These are phyloP conservation scores for Diutina catenulata DNA, from an alignment of 1,139 yeast species.

Conservation along the genomic window DNA sequence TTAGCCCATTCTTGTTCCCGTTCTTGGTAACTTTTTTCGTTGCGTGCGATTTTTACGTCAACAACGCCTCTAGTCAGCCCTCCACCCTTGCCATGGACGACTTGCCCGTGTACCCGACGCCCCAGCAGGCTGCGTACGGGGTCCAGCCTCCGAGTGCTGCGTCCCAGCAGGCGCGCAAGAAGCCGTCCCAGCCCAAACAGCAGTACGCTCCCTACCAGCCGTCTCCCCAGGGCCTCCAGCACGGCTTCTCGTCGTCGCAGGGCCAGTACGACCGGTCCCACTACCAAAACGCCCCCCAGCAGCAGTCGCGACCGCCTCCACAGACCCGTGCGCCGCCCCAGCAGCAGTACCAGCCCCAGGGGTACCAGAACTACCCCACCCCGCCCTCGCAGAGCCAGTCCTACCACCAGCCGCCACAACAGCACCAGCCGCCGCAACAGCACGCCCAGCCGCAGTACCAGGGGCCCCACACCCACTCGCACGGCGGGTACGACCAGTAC, in stretches of 20 bases:
- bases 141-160: constrained; percentile 10
- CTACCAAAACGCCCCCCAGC: background rate
- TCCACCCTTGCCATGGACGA: constrained; percentile 14
- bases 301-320: background rate
- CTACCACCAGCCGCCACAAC: constrained; percentile 9
- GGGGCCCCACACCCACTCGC: constrained; percentile 7
- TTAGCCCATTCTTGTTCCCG: too few relatives aligned
- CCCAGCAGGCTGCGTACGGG: constrained; percentile 32
- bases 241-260: background rate
- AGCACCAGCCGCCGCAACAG: constrained; percentile 6
- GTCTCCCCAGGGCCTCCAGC: constrained; percentile 2
- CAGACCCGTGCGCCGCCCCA: background rate
- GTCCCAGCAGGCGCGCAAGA: background rate
- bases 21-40: background rate
- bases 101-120: constrained; percentile 37
- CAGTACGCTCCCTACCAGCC: constrained; percentile 4
- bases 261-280: background rate
- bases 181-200: constrained; percentile 1
- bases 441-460: constrained; percentile 6
- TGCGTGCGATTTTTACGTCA: background rate
- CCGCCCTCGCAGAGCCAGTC: constrained; percentile 8
- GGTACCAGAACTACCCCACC: constrained; percentile 9
- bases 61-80: background rate
- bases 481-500: constrained; percentile 10
- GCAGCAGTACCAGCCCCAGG: background rate